Evolutionary conservation across 75 land plant species (phyloP).

Genomic region (Azolla pinnata): DNA sequence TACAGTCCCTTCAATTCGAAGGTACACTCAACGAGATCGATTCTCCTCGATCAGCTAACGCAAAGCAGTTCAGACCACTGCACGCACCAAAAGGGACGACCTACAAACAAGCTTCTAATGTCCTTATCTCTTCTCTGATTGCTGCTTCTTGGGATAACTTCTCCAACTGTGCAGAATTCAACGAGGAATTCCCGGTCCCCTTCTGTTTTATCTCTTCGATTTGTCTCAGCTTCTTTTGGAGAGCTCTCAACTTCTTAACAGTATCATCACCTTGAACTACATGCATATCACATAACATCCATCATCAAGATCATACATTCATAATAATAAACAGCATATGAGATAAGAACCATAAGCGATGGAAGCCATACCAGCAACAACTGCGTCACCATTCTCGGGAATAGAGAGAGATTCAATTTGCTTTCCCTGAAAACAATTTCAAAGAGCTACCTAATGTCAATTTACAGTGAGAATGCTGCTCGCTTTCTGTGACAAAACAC

Average conservation of each 20-base stretch:
- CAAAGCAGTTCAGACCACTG: too few relatives aligned
- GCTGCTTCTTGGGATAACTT: conserved; percentile 10
- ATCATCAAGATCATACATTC: not conserved
- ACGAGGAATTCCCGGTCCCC: conserved; percentile 2
- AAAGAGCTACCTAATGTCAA: not conserved
- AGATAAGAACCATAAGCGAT: not conserved
- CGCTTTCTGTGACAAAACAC: not conserved
- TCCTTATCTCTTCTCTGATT: conserved; percentile 16
- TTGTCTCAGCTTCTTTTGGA: conserved; percentile 24
- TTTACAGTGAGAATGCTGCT: not conserved
- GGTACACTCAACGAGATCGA: too few relatives aligned
- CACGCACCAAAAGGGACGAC: too few relatives aligned
- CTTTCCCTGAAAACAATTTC: not conserved
- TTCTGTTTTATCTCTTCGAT: conserved; percentile 23
- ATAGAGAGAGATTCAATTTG: not conserved
- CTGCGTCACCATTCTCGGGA: not conserved
- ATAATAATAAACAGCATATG: not conserved
- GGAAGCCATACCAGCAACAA: not conserved
- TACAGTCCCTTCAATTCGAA: too few relatives aligned
- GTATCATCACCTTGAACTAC: conserved; percentile 10
- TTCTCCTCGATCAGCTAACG: too few relatives aligned
- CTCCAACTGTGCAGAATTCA: conserved; percentile 13
- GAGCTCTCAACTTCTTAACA: conserved; percentile 19
- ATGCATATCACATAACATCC: not conserved
- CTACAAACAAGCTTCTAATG: conserved; percentile 16